phyloP scores from a whole-genome alignment of 2,329 filamentous ascomycete species.

The Endoconidiophora polonica region DNA sequence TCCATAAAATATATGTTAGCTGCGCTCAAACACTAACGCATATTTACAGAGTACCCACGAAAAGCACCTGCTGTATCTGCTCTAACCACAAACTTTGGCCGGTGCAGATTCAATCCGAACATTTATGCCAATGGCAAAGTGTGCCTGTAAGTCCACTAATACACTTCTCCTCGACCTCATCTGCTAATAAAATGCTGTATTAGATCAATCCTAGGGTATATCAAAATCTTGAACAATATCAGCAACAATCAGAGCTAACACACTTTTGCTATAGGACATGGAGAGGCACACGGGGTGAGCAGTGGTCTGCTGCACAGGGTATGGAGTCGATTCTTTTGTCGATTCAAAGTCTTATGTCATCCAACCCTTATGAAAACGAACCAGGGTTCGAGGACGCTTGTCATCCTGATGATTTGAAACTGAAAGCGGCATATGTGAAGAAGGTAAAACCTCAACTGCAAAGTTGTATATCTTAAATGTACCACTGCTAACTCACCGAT shows the following conservation, averaged over 20 bases:
- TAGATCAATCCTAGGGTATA: conserved; percentile 73
- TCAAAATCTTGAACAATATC: neutral
- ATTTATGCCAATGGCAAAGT: conserved; percentile 87
- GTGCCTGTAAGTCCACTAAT: conserved; percentile 50
- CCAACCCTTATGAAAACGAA: conserved; percentile 90
- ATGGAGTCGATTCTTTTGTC: conserved; percentile 87
- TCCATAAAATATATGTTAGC: neutral
- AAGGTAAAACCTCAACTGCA: conserved; percentile 38
- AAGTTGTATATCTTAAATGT: neutral
- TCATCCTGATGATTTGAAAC: conserved; percentile 49
- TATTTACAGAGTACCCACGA: conserved; percentile 61
- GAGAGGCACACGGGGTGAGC: conserved; percentile 75
- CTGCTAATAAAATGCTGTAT: conserved; percentile 14
- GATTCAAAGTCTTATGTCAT: conserved; percentile 89
- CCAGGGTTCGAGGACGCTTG: conserved; percentile 75
- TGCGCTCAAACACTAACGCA: conserved; percentile 7
- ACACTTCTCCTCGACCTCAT: neutral
- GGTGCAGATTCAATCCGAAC: conserved; percentile 88
- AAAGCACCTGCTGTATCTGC: conserved; percentile 46
- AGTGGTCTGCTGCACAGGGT: conserved; percentile 94
- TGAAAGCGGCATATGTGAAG: conserved; percentile 57
- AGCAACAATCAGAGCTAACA: conserved; percentile 14
- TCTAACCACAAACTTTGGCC: conserved; percentile 74
- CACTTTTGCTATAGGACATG: conserved; percentile 53
- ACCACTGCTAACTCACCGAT: conserved; percentile 11